Percentiles rank a stretch among this genome's conserved stretches.
phyloP scores from a whole-genome alignment of 495 filamentous ascomycete genomes.

The Terfezia claveryi region DNA sequence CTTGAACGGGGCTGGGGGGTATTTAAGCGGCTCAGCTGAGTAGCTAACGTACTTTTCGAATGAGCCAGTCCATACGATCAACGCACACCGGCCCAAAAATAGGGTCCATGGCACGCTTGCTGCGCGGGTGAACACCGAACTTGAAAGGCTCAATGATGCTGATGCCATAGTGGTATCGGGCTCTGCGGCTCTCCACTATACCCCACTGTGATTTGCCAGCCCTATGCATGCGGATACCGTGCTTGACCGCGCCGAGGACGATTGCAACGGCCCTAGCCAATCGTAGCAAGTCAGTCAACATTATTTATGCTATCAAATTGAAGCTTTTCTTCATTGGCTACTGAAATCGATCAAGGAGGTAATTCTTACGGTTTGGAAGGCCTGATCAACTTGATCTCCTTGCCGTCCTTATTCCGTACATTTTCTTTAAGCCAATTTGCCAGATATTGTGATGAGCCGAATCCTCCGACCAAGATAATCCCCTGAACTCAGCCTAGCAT shows the following conservation, averaged over 20 bases:
- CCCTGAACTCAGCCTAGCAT: background rate
- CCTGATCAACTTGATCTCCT: background rate
- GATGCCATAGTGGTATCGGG: background rate
- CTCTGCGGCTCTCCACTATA: background rate
- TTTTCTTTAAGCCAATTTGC: background rate
- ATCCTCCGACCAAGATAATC: background rate
- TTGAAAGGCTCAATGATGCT: background rate
- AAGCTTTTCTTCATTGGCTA: background rate
- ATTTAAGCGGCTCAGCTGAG: no score
- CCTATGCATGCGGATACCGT: background rate
- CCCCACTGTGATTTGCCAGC: background rate
- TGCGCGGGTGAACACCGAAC: background rate
- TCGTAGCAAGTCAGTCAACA: no score
- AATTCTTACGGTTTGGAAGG: background rate
- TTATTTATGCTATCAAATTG: background rate
- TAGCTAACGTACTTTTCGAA: background rate
- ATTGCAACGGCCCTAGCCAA: background rate
- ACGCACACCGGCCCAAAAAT: background rate
- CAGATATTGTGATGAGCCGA: background rate
- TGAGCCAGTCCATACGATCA: background rate
- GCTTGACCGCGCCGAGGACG: background rate
- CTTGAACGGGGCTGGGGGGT: background rate
- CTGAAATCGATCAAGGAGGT: background rate
- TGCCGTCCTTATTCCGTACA: background rate
- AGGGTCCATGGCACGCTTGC: background rate